Conservation (phyloP, 208 protist genomes). For the Wallacemonas sp. region DNA sequence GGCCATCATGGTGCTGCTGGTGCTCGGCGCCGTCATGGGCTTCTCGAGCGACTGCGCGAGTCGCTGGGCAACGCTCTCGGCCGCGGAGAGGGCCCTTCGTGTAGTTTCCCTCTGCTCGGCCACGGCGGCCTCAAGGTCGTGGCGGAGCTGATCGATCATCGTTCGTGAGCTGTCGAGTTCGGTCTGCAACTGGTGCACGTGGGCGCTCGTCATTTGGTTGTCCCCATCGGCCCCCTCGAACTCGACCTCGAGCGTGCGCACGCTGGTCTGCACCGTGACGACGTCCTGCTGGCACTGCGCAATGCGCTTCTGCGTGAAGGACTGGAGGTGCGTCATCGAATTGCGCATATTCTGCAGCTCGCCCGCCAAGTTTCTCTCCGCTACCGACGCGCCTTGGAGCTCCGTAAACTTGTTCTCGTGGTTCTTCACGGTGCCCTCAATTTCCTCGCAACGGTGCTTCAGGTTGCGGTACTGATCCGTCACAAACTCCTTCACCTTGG, state of each 20-base stretch:
- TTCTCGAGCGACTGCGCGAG: background rate
- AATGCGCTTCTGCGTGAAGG: background rate
- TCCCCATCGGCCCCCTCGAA: slow-evolving; percentile 25
- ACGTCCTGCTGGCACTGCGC: slow-evolving; percentile 6
- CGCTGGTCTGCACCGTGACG: background rate
- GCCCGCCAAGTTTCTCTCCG: background rate
- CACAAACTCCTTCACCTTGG: slow-evolving; percentile 15
- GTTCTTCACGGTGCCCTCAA: slow-evolving; percentile 11
- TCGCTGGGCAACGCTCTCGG: background rate
- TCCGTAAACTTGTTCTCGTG: slow-evolving; percentile 5
- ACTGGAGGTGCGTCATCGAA: slow-evolving; percentile 19
- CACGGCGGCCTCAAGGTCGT: background rate
- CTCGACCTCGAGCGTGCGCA: slow-evolving; percentile 22
- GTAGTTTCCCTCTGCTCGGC: background rate
- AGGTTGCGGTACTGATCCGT: slow-evolving; percentile 13
- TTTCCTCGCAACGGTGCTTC: slow-evolving; percentile 20
- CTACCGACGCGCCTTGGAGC: background rate
- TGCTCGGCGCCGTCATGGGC: slow-evolving; percentile 13
- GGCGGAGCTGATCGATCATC: slow-evolving; percentile 13
- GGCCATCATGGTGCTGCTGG: slow-evolving; percentile 35
- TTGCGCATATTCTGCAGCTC: slow-evolving; percentile 6
- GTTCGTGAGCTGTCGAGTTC: slow-evolving; percentile 18
- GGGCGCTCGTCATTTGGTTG: slow-evolving; percentile 25
- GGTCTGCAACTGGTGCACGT: slow-evolving; percentile 10
- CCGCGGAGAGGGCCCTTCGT: background rate